Conservation (phyloP, 179 eudicot genomes). For the Heliamphora pulchella region DNA sequence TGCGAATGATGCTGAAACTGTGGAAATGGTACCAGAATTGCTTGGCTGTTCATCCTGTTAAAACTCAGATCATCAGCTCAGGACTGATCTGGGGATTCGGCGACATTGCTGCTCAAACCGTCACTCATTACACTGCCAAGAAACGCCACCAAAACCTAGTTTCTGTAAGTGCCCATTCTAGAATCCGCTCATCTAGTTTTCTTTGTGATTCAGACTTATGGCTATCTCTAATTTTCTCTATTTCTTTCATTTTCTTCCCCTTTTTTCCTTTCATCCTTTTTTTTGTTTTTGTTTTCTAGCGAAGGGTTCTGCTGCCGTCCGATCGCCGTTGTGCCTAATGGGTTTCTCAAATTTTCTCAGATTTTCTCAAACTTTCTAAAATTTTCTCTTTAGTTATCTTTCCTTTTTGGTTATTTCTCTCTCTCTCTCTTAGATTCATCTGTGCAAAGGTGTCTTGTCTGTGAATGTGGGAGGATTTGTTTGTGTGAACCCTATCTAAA, state of each 20-base stretch:
- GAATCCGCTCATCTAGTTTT: not conserved
- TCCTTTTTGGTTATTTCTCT: not conserved
- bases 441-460: not conserved
- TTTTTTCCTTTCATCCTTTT: not conserved
- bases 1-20: conserved; percentile 33
- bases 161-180: conserved; percentile 30
- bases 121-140: conserved; percentile 49
- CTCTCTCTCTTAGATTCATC: not conserved
- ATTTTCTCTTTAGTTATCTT: not conserved
- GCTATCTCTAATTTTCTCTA: not conserved
- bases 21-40: conserved; percentile 95
- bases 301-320: not conserved
- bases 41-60: conserved; percentile 71
- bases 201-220: conserved; percentile 12
- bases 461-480: not conserved
- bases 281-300: not conserved
- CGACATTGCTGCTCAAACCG: conserved; percentile 80
- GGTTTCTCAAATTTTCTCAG: not conserved
- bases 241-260: not conserved
- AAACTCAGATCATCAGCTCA: conserved; percentile 94
- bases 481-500: conserved; percentile 2
- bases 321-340: not conserved
- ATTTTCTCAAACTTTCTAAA: too few relatives aligned
- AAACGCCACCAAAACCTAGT: conserved; percentile 22
- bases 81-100: conserved; percentile 92